Evolutionary conservation across 495 filamentous ascomycete genomes (phyloP), one percentile per base, ranked within the genome.

Genomic region (Neurospora pannonica): DNA sequence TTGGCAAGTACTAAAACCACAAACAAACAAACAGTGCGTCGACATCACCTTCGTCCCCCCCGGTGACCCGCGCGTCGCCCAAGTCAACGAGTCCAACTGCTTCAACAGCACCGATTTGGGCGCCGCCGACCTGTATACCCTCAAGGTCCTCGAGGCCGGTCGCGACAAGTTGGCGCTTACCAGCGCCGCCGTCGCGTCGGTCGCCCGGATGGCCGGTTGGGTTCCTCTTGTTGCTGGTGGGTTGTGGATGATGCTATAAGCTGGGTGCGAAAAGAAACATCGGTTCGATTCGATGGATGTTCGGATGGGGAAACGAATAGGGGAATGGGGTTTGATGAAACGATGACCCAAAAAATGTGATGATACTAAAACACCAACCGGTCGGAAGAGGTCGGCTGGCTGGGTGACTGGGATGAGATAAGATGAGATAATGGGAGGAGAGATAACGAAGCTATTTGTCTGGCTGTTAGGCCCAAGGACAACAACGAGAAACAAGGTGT

Each of bases 21-120:
- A 11, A 36, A 4, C 10, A 15, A n/a, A n/a, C n/a, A n/a, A n/a
- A 34, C 76, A 99, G 96, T 99, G 96, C 82, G 95, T 96, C 73
- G 97, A 99, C 75, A 89, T 89, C 73, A 87, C 83, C 70, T 96
- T 98, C 79, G 93, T 90, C 43, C 91, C 92, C 21, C 91, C 91
- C 17, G 81, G 88, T 76, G 92, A 96, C 79, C 77, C 82, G 70
- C 78, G 78, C 62, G 89, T 95, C 73, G 84, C 84, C 31, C 85
- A 91, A 74, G 93, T 97, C 42, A 97, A 89, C 77, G 83, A 86
- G 46, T 82, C 89, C 9, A 97, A 97, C 83, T 97, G 94, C 86
- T 93, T 90, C 84, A 97, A 98, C 83, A 91, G 89, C 73, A 87
- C 87, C 71, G 87, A 92, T 71, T 89, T 97, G 76, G 85, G 87